Base-by-base conservation (phyloP, 148 eudicot genomes). In the Vaccinium macrocarpon region DNA sequence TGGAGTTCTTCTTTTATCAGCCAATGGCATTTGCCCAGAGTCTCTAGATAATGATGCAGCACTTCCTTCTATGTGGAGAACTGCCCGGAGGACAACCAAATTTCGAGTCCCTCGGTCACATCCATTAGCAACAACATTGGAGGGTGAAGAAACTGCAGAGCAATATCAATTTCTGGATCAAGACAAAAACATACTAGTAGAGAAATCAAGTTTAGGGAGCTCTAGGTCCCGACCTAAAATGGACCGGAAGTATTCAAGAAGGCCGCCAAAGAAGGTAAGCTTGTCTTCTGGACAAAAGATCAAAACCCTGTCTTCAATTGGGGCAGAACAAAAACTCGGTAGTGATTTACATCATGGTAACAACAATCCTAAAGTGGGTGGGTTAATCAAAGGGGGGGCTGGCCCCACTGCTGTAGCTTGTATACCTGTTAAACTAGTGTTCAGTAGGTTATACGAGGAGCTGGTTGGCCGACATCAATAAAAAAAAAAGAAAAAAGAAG, bases 401-500 rank as follows among this genome's bases (percentile, higher is more conserved):
- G 88, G 84, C 6, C 95, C 93, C n/a, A 87, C 93, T 52, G 86
- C 93, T 13, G 93, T 95, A 77, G 94, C 99, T 77, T 97, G 98
- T 88, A 94, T 97, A 78, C 98, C 98, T 21, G 93, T 97, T 29
- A 97, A 95, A 72, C 89, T 97, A 74, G 98, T 94, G 16, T 97
- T 93, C 86, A 92, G 98, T 90, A 90, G 99, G 87, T 94, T 97
- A 84, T 92, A 92, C 13, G 98, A 95, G 88, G 95, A 89, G 87
- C 90, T 88, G 91, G 92, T 82, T 84, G 95, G 89, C 84, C 93
- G 84, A 87, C 97, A 73, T 92, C 92, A 76, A 85, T 92, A 88
- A 88, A 89, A 35, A n/a, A n/a, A n/a, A n/a, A n/a, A n/a, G n/a
- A n/a, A n/a, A n/a, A n/a, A n/a, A n/a, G n/a, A n/a, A 84, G 49